Evolutionary conservation across 305 asterid species (phyloP), one percentile per base, ranked within the genome.

Genomic region (Fraxinus platypoda): DNA sequence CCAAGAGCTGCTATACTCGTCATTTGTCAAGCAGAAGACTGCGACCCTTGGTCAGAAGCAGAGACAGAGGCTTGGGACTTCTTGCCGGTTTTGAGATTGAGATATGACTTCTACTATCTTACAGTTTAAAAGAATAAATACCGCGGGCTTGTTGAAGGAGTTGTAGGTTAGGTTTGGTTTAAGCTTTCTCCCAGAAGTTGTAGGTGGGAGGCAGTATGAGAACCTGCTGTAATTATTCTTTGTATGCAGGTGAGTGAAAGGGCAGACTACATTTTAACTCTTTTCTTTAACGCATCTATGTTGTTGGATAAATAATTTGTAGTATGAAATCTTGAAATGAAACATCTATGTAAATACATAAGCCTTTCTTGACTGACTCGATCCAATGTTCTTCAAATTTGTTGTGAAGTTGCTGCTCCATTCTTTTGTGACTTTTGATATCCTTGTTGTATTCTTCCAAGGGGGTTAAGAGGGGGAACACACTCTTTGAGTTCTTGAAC

Each of bases 61-160:
- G 94, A 68, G 74, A 74, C 98, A 89, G 86, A 96, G 99, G 95
- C 98, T 96, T 0, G 98, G 99, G 38, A 94, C 99, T 87, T 96
- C 99, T 75, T 96, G 99, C 94, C 93, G 91, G 98, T 96, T 96
- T 93, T 96, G 99, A 95, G 90, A 81, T 83, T 15, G 87, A 78
- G 86, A 82, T 78, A 52, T 43, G 85, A 74, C 81, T 52, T 30
- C 84, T n/a, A 30, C 81, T 21, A 79, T 86, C 52, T 78, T 78
- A 80, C 84, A 70, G 81, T 34, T 81, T 85, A 74, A 35, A 80
- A 49, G 76, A 87, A 87, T 87, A 86, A 88, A 88, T 78, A 59
- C n/a, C 81, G 85, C 81, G 75, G 88, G 85, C 78, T 85, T 87
- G 89, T 86, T 78, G 88, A 73, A 74, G 80, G 77, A 78, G 71